These are phyloP conservation scores for Prunella vulgaris DNA, from an alignment of 257 asterid species.

Conservation along the genomic window DNA sequence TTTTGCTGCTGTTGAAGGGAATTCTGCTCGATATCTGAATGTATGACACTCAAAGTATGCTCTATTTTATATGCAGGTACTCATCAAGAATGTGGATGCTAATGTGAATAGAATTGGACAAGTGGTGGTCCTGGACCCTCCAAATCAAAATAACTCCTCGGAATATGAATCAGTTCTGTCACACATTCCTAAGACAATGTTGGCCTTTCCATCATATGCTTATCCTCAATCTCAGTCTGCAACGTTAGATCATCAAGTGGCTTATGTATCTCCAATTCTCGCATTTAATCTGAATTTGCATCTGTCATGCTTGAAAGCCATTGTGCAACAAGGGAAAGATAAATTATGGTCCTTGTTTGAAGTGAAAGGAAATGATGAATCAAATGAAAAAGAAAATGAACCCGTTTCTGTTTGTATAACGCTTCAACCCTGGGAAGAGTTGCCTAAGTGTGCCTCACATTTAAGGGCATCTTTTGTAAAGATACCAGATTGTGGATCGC, in stretches of 20 bases:
- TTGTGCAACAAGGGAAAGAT: constrained; percentile 64
- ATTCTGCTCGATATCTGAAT: constrained; percentile 1
- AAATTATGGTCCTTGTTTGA: constrained; percentile 53
- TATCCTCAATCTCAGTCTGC: constrained; percentile 36
- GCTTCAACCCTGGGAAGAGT: constrained; percentile 55
- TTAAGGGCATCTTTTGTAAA: constrained; percentile 85
- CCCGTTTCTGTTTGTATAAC: constrained; percentile 35
- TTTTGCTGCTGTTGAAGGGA: neutral
- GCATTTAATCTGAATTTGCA: constrained; percentile 75
- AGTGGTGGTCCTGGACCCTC: constrained; percentile 78
- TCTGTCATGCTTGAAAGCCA: constrained; percentile 57
- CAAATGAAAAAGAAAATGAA: constrained; percentile 32
- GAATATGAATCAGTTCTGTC: constrained; percentile 21
- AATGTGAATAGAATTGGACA: constrained; percentile 67
- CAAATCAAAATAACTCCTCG: constrained; percentile 28
- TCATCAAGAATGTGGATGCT: constrained; percentile 51
- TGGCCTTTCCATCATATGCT: constrained; percentile 50
- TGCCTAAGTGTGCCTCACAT: constrained; percentile 83
- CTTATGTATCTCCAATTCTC: constrained; percentile 76
- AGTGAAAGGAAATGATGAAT: constrained; percentile 31
- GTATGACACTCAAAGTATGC: constrained; percentile 1
- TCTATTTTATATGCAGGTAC: constrained; percentile 38
- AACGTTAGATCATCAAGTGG: constrained; percentile 54
- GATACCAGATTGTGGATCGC: constrained; percentile 78
- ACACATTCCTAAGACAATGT: constrained; percentile 35